Conservation (phyloP, 768 basidiomycete species). For the Pleurotus pulmonarius region DNA sequence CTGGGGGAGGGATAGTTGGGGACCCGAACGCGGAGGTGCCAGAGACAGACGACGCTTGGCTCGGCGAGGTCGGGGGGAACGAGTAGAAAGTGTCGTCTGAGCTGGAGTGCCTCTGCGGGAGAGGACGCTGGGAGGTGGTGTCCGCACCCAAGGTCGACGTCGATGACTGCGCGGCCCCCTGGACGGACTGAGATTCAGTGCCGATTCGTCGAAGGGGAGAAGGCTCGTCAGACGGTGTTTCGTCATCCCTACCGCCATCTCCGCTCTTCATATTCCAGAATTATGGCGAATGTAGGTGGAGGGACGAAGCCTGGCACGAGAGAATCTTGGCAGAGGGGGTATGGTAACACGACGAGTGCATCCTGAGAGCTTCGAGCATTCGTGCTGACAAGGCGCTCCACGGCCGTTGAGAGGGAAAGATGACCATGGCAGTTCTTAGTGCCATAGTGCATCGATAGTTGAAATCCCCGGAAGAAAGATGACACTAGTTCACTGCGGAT, state of each 20-base stretch:
- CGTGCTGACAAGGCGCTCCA: not conserved
- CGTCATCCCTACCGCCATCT: not conserved
- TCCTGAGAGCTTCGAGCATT: too few relatives aligned
- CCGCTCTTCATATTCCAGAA: slow-evolving; percentile 4
- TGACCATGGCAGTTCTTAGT: not conserved
- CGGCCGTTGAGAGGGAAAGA: not conserved
- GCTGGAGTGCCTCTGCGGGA: not conserved
- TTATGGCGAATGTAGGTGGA: not conserved
- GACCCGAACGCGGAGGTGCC: not conserved
- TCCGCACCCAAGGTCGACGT: not conserved
- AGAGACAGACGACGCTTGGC: not conserved
- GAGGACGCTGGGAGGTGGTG: not conserved
- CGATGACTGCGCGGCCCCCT: not conserved
- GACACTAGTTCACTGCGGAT: not conserved
- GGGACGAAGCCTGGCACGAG: not conserved
- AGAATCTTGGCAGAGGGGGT: not conserved
- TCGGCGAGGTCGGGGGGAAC: slow-evolving; percentile 3
- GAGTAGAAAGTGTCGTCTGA: slow-evolving; percentile 2
- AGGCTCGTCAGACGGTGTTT: not conserved
- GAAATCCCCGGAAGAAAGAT: not conserved
- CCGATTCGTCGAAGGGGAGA: not conserved
- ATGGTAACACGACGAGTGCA: too few relatives aligned
- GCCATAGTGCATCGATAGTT: not conserved
- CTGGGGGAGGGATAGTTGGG: too few relatives aligned
- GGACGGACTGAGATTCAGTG: too few relatives aligned